Evolutionary conservation across 2,329 filamentous ascomycete species (phyloP).

Genomic region (Ceratocystis huliohia): DNA sequence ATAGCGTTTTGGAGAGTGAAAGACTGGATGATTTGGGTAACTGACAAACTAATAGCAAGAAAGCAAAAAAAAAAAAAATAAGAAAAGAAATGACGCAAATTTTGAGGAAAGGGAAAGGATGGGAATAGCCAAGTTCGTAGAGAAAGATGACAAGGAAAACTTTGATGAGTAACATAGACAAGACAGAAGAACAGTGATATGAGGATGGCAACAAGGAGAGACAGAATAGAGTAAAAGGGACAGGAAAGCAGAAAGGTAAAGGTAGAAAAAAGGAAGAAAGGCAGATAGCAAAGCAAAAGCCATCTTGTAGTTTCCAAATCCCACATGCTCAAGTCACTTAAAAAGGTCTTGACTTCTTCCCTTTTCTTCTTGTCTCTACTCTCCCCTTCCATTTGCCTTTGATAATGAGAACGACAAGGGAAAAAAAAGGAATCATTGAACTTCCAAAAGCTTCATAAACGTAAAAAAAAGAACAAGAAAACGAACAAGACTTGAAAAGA

Average conservation of each 20-base stretch:
- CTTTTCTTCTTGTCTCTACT: background rate
- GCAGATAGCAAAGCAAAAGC: background rate
- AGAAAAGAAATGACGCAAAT: conserved; percentile 6
- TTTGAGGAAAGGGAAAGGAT: background rate
- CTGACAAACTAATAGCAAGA: background rate
- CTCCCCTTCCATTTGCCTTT: background rate
- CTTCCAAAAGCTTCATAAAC: conserved; percentile 12
- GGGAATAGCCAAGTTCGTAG: background rate
- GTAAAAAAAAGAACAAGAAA: background rate
- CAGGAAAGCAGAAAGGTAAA: background rate
- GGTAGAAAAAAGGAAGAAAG: background rate
- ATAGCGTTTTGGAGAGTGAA: too few species aligned
- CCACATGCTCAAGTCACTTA: background rate
- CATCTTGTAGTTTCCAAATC: too few species aligned
- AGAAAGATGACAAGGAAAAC: background rate
- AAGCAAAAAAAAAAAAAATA: too few species aligned
- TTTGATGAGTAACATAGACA: background rate
- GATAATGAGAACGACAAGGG: background rate
- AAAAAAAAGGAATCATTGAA: background rate
- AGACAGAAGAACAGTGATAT: background rate
- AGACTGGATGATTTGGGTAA: too few species aligned
- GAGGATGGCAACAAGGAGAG: too few species aligned
- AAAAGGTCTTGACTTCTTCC: background rate
- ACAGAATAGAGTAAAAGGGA: background rate
- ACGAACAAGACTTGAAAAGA: conserved; percentile 2